These are phyloP conservation scores for Rhytidhysteron rufulum DNA, from an alignment of 2,329 filamentous ascomycete species.

Conservation along the genomic window DNA sequence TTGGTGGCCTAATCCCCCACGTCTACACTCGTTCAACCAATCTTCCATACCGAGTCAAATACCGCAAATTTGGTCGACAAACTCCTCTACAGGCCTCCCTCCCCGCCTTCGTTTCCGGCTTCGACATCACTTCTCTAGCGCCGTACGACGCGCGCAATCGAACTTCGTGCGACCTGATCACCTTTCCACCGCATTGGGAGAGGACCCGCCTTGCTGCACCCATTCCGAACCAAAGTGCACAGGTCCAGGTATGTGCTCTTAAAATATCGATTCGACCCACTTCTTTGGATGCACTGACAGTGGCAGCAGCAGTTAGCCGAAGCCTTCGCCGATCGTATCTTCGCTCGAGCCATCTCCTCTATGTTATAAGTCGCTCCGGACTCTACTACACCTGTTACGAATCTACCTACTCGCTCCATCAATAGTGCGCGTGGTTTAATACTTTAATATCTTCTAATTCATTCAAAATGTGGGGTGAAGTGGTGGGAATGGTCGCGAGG, in stretches of 20 bases:
- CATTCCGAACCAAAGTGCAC: background rate
- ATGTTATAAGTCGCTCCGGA: slow-evolving; percentile 10
- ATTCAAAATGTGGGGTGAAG: slow-evolving; percentile 22
- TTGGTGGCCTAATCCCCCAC: background rate
- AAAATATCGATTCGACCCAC: slow-evolving; percentile 2
- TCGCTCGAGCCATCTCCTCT: too few relatives aligned
- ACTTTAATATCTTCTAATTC: slow-evolving; percentile 1
- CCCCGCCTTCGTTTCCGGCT: slow-evolving; percentile 6
- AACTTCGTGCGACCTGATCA: slow-evolving; percentile 24
- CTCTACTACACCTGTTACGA: slow-evolving; percentile 2
- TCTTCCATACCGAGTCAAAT: too few relatives aligned
- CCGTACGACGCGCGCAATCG: slow-evolving; percentile 18
- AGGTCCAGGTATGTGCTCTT: background rate
- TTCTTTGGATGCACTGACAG: slow-evolving; percentile 3
- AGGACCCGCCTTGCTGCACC: background rate
- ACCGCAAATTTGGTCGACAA: too few relatives aligned
- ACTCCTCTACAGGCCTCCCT: too few relatives aligned
- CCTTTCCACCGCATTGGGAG: slow-evolving; percentile 16
- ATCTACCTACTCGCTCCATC: slow-evolving; percentile 5
- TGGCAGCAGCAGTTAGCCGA: slow-evolving; percentile 5
- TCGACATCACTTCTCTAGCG: slow-evolving; percentile 26
- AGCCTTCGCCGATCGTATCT: slow-evolving; percentile 1
- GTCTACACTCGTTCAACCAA: slow-evolving; percentile 1
- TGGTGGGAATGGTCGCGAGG: slow-evolving; percentile 24
- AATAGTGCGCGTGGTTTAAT: slow-evolving; percentile 3